Base-by-base conservation (phyloP, 1,284 basidiomycete species). In the Acaromyces ingoldii region DNA sequence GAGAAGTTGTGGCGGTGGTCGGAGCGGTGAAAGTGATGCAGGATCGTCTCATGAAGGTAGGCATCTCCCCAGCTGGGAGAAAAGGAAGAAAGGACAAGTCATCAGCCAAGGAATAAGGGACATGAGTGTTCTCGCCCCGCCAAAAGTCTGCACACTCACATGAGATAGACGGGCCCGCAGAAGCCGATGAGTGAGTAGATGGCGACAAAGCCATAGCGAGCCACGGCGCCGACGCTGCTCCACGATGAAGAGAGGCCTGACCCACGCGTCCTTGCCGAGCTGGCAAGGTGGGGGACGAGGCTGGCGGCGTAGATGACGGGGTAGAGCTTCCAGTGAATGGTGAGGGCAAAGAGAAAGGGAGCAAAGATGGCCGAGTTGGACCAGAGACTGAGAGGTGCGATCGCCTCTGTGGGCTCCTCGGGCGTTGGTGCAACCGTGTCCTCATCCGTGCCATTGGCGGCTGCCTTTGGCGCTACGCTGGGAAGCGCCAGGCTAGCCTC, bases 1-100 rank as follows among this genome's bases (percentile, higher is more conserved):
- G 90, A 91, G 77, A 99, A 98, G 76, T 99, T 99, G 78, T 98
- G 95, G 49, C 92, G 85, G 71, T 97, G 91, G 77, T 99, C 95
- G 22, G 89, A 83, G 30, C 95, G 83, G 57, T 85, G 82, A 3
- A 92, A 78, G 70, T 98, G 95, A 76, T 98, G 97, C 15, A 97
- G 80, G 76, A 91, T 97, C 0, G 93, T 87, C 74, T 97, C 86
- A 55, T 89, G 82, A 24, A 98, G 78, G 79, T 96, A 96, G 0
- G 91, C 86, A 61, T 86, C 80, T 4, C 93, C 95, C 91, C 92
- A 97, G 57, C 90, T 95, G 63, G 28, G 11, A 45, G 24, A n/a
- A 51, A 49, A 34, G 33, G 25, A 21, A 28, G 19, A 17, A 15
- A 15, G 13, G 33, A 37, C 7, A 22, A n/a, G n/a, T n/a, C n/a